Conservation (phyloP, 1,284 basidiomycete genomes). For the Cryptococcus wingfieldii region DNA sequence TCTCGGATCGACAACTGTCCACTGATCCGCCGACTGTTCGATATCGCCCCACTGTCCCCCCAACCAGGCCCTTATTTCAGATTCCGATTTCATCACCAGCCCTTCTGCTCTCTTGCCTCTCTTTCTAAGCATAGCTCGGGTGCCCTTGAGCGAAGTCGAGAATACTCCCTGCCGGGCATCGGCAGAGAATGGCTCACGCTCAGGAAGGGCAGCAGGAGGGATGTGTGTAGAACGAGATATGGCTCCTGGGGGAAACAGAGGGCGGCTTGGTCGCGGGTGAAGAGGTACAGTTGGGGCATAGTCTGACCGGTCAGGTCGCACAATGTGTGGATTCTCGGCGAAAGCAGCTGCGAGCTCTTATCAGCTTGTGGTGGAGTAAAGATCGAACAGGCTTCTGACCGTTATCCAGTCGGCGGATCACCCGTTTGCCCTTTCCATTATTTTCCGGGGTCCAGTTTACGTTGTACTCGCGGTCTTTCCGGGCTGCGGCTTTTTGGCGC, state of each 20-base stretch:
- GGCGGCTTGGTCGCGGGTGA: slow-evolving; percentile 24
- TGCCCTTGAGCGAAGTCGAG: slow-evolving; percentile 44
- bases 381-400: slow-evolving; percentile 12
- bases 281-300: slow-evolving; percentile 39
- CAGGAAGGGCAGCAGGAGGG: slow-evolving; percentile 11
- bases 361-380: background rate
- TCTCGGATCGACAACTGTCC: slow-evolving; percentile 33
- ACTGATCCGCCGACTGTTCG: slow-evolving; percentile 17
- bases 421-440: slow-evolving; percentile 37
- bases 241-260: slow-evolving; percentile 31
- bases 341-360: slow-evolving; percentile 27
- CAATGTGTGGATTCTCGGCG: slow-evolving; percentile 43
- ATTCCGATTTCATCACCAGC: slow-evolving; percentile 35
- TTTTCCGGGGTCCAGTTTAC: slow-evolving; percentile 5
- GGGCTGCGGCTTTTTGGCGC: slow-evolving; percentile 36
- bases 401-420: slow-evolving; percentile 43
- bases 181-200: slow-evolving; percentile 20
- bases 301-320: slow-evolving; percentile 31
- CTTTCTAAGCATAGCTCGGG: slow-evolving; percentile 37
- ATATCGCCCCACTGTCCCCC: slow-evolving; percentile 20
- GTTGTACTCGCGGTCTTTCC: slow-evolving; percentile 18
- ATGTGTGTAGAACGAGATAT: slow-evolving; percentile 26
- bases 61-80: slow-evolving; percentile 37
- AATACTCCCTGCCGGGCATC: slow-evolving; percentile 37
- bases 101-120: slow-evolving; percentile 38